Conservation (phyloP, 352 stramenopile species). For the Paralagenidium karlingii region DNA sequence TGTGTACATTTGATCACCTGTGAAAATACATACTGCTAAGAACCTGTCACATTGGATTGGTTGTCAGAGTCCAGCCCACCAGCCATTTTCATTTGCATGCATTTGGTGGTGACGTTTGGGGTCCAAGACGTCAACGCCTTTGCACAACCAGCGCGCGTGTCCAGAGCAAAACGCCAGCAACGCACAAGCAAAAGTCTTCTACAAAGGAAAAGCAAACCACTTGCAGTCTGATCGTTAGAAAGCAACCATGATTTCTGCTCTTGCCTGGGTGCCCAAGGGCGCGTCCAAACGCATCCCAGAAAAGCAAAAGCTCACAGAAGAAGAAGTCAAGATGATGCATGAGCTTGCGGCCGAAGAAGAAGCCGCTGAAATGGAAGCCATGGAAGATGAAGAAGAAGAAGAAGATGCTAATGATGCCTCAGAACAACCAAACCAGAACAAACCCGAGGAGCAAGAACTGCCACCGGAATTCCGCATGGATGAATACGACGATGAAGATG, state of each 20-base stretch:
- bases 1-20: too few relatives aligned
- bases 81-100: conserved; percentile 9
- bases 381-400: conserved; percentile 27
- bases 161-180: conserved; percentile 1
- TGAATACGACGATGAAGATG: conserved; percentile 80
- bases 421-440: conserved; percentile 7
- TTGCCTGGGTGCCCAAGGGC: conserved; percentile 42
- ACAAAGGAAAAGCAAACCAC: neutral
- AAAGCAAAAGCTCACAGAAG: conserved; percentile 77
- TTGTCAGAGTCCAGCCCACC: too few relatives aligned
- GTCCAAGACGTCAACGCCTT: conserved; percentile 3
- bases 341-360: conserved; percentile 64
- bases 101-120: conserved; percentile 5
- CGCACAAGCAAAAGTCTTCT: conserved; percentile 5
- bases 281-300: conserved; percentile 53
- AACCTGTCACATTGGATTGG: too few relatives aligned
- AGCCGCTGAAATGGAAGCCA: conserved; percentile 34
- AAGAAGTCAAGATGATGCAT: conserved; percentile 73
- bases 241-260: conserved; percentile 36
- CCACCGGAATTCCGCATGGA: conserved; percentile 76
- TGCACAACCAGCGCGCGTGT: conserved; percentile 1
- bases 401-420: conserved; percentile 12
- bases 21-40: too few relatives aligned
- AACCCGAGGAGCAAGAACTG: conserved; percentile 29
- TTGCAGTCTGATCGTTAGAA: neutral